Evolutionary conservation across 1,139 yeast species (phyloP), one percentile per base, ranked within the genome.

Genomic region (Taphrina deformans): DNA sequence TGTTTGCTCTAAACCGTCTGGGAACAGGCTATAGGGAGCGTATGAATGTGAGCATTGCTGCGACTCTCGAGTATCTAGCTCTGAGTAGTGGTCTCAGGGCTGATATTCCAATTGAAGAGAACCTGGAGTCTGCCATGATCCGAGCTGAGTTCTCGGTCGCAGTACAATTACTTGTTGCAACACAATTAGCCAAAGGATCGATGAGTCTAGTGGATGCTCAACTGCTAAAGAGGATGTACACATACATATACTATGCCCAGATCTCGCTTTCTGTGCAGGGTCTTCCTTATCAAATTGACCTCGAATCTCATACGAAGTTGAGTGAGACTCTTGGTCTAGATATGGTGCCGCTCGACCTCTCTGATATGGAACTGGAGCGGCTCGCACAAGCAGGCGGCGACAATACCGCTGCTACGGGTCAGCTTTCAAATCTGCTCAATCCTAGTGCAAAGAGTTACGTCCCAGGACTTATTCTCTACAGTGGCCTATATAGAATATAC

Each of bases 361-460:
- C 58, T 26, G 58, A 53, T 21, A 3, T 23, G 18, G 58, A 53
- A 14, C 21, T 53, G 12, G 58, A 53, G 35, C 45, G 48, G 24
- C 26, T 53, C 1, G 48, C 35, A 14, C 41, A 21, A 21, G 44
- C 55, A n/a, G 55, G 55, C 5, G 44, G 44, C 14, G 26, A 29
- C 23, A 35, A 35, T 23, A 9, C 40, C 4, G 27, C 12, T 16
- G 55, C 27, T 21, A n/a, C 46, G n/a, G 27, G 29, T 9, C 58
- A 35, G 38, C 38, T 53, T 18, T 53, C 48, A 6, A 31, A 9
- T 14, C 26, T 40, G 31, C 35, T 53, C 48, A 38, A 21, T 16
- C 58, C 58, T 16, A 38, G 48, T 53, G 58, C 58, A 14, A 35
- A 40, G 33, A 38, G 58, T 38, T 53, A 53, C 24, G 58, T 38